These are phyloP conservation scores for Excoecaria cochinchinensis DNA, from an alignment of 345 rosid species.

Conservation along the genomic window DNA sequence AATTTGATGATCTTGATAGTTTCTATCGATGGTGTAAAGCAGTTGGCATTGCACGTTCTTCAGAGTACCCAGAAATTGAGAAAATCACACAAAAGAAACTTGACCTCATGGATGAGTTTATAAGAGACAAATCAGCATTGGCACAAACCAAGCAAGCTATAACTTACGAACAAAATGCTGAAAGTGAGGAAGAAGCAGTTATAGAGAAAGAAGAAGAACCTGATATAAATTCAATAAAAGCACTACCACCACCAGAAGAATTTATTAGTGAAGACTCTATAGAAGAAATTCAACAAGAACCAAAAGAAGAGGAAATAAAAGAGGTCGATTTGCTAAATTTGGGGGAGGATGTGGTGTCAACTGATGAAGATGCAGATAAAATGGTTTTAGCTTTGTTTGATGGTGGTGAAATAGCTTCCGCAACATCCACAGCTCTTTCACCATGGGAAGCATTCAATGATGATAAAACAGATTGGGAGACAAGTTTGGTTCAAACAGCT, in stretches of 20 bases:
- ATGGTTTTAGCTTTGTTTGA: conserved; percentile 69
- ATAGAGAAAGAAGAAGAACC: conserved; percentile 31
- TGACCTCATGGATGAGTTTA: conserved; percentile 76
- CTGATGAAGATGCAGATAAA: conserved; percentile 43
- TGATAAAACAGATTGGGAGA: conserved; percentile 67
- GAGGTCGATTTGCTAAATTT: conserved; percentile 64
- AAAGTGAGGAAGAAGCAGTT: conserved; percentile 21
- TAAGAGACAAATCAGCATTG: conserved; percentile 59
- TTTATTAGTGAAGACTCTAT: conserved; percentile 19
- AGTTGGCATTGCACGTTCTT: conserved; percentile 60
- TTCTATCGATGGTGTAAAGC: conserved; percentile 75
- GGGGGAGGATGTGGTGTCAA: conserved; percentile 37
- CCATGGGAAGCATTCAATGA: conserved; percentile 71
- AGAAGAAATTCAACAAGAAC: conserved; percentile 27
- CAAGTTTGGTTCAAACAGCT: conserved; percentile 64
- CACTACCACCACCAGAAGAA: conserved; percentile 57
- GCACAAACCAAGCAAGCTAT: conserved; percentile 26
- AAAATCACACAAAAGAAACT: conserved; percentile 74
- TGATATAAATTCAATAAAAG: conserved; percentile 54
- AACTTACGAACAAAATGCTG: conserved; percentile 24
- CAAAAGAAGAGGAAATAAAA: conserved; percentile 14
- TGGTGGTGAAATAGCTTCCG: conserved; percentile 27
- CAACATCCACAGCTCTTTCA: conserved; percentile 21
- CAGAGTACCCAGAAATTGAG: conserved; percentile 82
- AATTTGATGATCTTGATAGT: conserved; percentile 61